Conservation (phyloP, 23 red algal species). For the Porphyridium purpureum region DNA sequence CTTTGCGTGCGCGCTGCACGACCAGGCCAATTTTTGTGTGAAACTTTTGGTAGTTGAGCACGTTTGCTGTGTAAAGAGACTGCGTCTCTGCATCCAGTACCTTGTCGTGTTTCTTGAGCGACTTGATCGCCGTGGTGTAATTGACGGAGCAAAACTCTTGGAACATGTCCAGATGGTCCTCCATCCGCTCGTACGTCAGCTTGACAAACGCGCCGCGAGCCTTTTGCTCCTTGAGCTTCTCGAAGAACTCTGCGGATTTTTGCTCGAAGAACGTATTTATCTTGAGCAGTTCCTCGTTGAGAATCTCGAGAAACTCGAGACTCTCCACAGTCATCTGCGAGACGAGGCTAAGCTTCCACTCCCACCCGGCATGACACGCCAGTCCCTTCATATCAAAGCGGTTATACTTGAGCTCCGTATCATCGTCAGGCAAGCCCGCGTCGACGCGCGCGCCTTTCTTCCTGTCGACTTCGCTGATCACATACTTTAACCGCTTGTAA, state of each 20-base stretch:
- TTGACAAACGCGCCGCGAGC: neutral
- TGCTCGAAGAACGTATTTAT: neutral
- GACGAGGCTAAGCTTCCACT: neutral
- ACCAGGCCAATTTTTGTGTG: too few relatives aligned
- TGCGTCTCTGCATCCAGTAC: neutral
- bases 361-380: neutral
- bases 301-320: neutral
- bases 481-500: neutral
- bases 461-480: neutral
- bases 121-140: neutral
- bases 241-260: neutral
- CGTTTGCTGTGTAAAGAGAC: neutral
- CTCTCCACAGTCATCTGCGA: neutral
- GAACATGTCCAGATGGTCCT: neutral
- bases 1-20: too few relatives aligned
- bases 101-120: neutral
- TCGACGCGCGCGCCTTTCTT: neutral
- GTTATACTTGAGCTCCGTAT: neutral
- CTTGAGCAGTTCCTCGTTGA: neutral
- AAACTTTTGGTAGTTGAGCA: neutral
- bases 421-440: too few relatives aligned
- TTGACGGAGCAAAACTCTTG: neutral
- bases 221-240: constrained; percentile 1
- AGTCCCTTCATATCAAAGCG: neutral
- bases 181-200: neutral